phyloP scores from a whole-genome alignment of 2,329 filamentous ascomycete species.

The Samsoniella hepiali region DNA sequence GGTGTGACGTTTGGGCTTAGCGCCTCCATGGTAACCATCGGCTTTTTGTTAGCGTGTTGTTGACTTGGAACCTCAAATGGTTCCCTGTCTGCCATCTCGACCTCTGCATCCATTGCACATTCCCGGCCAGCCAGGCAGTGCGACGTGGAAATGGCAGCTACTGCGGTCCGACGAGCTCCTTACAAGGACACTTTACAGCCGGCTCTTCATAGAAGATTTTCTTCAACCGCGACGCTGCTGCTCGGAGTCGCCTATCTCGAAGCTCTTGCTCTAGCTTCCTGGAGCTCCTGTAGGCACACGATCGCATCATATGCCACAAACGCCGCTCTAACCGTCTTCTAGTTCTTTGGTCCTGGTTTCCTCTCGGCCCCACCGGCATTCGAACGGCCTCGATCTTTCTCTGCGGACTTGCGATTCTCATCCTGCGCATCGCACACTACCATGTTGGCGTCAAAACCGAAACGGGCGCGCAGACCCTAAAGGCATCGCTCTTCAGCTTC shows the following conservation, averaged over 20 bases:
- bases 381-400: slow-evolving; percentile 74
- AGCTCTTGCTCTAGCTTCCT: slow-evolving; percentile 66
- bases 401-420: slow-evolving; percentile 71
- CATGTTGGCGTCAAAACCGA: slow-evolving; percentile 68
- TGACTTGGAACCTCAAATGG: slow-evolving; percentile 3
- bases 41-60: slow-evolving; percentile 17
- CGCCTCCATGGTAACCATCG: slow-evolving; percentile 11
- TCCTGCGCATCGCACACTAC: slow-evolving; percentile 81
- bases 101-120: slow-evolving; percentile 24
- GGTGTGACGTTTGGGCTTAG: slow-evolving; percentile 18
- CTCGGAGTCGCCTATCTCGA: slow-evolving; percentile 70
- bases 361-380: slow-evolving; percentile 70
- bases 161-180: slow-evolving; percentile 53
- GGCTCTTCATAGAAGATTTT: slow-evolving; percentile 81
- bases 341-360: slow-evolving; percentile 88
- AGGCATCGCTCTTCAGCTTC: slow-evolving; percentile 53
- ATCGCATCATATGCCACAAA: slow-evolving; percentile 9
- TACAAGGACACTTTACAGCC: slow-evolving; percentile 93
- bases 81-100: not conserved
- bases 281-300: slow-evolving; percentile 59
- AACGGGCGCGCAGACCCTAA: slow-evolving; percentile 64
- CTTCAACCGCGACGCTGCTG: slow-evolving; percentile 68
- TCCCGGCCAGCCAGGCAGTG: slow-evolving; percentile 37
- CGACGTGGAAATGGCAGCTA: slow-evolving; percentile 48
- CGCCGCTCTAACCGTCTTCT: slow-evolving; percentile 16